Evolutionary conservation across 805 yeast species (phyloP).

Genomic region (Candida railenensis): DNA sequence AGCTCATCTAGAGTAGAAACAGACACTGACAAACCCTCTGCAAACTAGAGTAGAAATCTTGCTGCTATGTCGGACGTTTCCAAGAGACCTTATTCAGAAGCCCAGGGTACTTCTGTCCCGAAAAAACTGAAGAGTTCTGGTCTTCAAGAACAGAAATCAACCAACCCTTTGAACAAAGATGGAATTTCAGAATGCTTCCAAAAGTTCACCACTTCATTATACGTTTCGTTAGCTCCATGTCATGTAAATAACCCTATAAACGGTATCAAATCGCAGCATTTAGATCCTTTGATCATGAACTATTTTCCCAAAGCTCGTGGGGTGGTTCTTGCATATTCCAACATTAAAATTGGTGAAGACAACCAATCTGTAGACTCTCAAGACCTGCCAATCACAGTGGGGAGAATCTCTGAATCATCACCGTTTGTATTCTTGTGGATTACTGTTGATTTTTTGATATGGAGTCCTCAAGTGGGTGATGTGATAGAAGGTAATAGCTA

Average conservation of each 20-base stretch:
- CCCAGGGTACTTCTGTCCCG: conserved; percentile 3
- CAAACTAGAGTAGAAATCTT: no score
- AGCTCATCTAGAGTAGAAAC: no score
- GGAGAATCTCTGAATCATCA: conserved; percentile 70
- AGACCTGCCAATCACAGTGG: conserved; percentile 46
- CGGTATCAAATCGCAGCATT: conserved; percentile 84
- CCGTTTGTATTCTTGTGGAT: conserved; percentile 92
- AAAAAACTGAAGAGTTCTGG: conserved; percentile 6
- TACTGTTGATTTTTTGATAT: conserved; percentile 73
- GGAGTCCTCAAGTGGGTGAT: conserved; percentile 93
- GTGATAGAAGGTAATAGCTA: conserved; percentile 81
- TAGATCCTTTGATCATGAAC: conserved; percentile 87
- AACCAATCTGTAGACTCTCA: conserved; percentile 36
- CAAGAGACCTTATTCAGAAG: neutral
- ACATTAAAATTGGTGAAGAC: conserved; percentile 53
- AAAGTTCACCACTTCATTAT: conserved; percentile 56
- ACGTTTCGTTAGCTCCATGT: conserved; percentile 86
- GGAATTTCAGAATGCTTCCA: conserved; percentile 72
- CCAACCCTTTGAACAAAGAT: conserved; percentile 37
- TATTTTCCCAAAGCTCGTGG: conserved; percentile 74
- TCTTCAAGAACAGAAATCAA: conserved; percentile 17
- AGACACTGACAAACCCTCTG: no score
- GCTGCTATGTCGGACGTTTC: neutral
- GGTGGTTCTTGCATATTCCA: conserved; percentile 77
- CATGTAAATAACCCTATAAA: conserved; percentile 65